Evolutionary conservation across 2,329 filamentous ascomycete genomes (phyloP).

Genomic region (Rachicladosporium sp.): DNA sequence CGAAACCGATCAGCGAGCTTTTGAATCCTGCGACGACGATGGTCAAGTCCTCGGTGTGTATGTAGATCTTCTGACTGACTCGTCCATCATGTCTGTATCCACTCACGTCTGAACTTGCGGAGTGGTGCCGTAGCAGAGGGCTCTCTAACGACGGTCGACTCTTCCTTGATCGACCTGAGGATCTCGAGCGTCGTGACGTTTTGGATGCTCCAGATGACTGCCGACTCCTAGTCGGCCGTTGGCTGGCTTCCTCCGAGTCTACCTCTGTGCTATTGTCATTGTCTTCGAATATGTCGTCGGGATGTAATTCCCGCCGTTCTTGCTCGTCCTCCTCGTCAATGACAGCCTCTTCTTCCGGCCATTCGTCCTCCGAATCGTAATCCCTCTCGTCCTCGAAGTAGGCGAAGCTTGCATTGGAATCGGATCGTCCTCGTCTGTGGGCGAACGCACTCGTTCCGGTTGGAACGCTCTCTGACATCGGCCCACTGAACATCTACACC

Average conservation of each 20-base stretch:
- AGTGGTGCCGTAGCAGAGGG: conserved; percentile 59
- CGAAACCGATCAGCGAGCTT: conserved; percentile 59
- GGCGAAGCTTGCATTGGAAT: conserved; percentile 78
- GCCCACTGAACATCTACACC: conserved; percentile 64
- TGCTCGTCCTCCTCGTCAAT: conserved; percentile 33
- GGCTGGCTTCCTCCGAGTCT: conserved; percentile 10
- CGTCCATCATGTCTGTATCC: conserved; percentile 48
- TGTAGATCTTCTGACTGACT: conserved; percentile 80
- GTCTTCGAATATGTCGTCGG: conserved; percentile 20
- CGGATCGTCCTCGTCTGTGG: conserved; percentile 67
- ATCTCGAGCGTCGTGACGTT: conserved; percentile 5
- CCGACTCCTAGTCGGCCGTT: conserved; percentile 36
- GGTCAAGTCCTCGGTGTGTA: conserved; percentile 84
- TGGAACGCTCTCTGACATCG: conserved; percentile 89
- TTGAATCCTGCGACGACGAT: conserved; percentile 86
- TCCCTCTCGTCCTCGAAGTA: conserved; percentile 70
- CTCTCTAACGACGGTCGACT: conserved; percentile 39
- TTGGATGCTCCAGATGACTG: conserved; percentile 44
- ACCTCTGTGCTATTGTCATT: conserved; percentile 22
- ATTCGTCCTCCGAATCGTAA: conserved; percentile 26
- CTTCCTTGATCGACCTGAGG: conserved; percentile 5
- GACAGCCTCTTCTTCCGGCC: conserved; percentile 38
- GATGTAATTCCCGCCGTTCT: conserved; percentile 29
- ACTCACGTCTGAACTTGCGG: conserved; percentile 55
- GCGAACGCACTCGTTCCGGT: conserved; percentile 86